Evolutionary conservation across 2,329 filamentous ascomycete species (phyloP), one percentile per base, ranked within the genome.

Genomic region (Echinosphaeria canescens): DNA sequence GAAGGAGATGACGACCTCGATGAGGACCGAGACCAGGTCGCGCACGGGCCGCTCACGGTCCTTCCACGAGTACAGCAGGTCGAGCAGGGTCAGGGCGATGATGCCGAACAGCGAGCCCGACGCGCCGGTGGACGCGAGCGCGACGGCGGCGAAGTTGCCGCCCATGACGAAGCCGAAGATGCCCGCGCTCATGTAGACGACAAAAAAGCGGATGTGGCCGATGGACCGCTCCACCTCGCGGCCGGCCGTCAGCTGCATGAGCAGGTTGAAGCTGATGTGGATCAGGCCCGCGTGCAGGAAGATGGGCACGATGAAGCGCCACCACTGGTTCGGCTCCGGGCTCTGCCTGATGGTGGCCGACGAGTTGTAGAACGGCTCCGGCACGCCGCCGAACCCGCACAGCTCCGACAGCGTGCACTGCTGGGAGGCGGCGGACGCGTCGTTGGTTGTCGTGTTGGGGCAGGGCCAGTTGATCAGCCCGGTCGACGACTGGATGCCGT

Each of bases 141-240:
- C 75, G 4, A 74, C 68, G 1, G 75, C 74, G 2, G 85, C 82
- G 43, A 81, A 95, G 47, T 95, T 98, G 10, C 81, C 88, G 34
- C 88, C 85, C 37, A 98, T 64, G 3, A 95, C 78, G 42, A 91
- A 92, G 8, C 88, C 88, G 42, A 95, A 95, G 36, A 95, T 95
- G 15, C 88, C 88, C 16, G 80, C 70, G 33, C 71, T 73, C 41
- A 95, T 64, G 46, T 98, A 98, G 26, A 95, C 81, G 26, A 98
- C 49, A 24, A 76, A 68, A 50, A 90, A 95, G 22, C 88, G 75
- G 36, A 93, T 61, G 20, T 76, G 71, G 3, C 88, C 88, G 38
- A 98, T 92, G 27, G 75, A 67, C 36, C 71, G 66, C 47, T 98
- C 88, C 68, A 98, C 91, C 40, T 98, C 88, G 22, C 75, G 72